Base-by-base conservation (phyloP, 805 yeast species). In the Starmerella stigmatis region DNA sequence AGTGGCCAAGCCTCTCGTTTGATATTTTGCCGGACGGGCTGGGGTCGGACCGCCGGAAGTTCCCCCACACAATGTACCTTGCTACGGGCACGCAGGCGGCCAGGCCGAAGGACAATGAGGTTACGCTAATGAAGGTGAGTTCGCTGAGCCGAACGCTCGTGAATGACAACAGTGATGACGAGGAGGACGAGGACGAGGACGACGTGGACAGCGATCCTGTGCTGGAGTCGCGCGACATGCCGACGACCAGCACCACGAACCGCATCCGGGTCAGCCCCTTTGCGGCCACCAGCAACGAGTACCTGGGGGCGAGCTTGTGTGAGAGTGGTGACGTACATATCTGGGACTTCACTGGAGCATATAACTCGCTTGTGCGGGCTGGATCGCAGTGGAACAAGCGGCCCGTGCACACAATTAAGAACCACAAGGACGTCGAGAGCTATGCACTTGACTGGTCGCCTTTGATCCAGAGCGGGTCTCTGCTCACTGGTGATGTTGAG, bases 381-480 rank as follows among this genome's bases (percentile, higher is more conserved):
- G 97, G 97, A 5, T 80, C 72, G 57, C 70, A 74, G 56, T 76
- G 89, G 52, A 82, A 94, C 41, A 85, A 81, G 60, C 75, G 79
- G 62, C 95, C 97, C 16, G 60, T 78, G 10, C 88, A 86, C 65
- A 86, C 94, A 6, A 70, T 92, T 48, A 75, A 75, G 58, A 72
- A 67, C 52, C 98, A 92, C 62, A 96, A 96, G 20, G 80, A 81
- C 54, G 94, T 84, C n/a, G 98, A 92, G 67, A 97, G 98, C 28
- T 92, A 86, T 59, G 98, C 96, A 13, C 64, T 92, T 36, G 98
- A 89, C 64, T 92, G 98, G 98, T 84, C 94, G 1, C 95, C 96
- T 34, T 67, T 81, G 52, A 74, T 78, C 49, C 73, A 72, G 53
- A 75, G 85, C 3, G 97, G 97, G 19, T 73, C 86, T 1, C 67